These are phyloP conservation scores for Fistulifera pelliculosa DNA, from an alignment of 108 stramenopile genomes.

Conservation along the genomic window DNA sequence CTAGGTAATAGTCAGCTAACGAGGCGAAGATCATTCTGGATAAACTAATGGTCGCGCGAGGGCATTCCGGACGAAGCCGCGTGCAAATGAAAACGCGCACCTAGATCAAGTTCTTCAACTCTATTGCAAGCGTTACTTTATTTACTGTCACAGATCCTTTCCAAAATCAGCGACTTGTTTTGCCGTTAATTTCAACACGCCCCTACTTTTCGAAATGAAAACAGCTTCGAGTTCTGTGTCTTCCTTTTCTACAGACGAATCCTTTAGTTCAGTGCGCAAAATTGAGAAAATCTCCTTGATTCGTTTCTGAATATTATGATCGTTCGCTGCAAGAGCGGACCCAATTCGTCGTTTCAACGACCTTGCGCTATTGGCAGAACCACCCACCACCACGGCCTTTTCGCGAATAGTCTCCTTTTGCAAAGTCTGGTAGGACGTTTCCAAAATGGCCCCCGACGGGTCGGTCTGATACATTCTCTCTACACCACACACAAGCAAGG, in stretches of 20 bases:
- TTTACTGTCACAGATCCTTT: too few species aligned
- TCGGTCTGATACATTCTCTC: conserved; percentile 31
- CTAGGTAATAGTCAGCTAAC: too few species aligned
- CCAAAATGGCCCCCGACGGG: conserved; percentile 32
- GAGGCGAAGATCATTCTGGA: too few species aligned
- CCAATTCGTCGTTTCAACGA: neutral
- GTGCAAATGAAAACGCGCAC: too few species aligned
- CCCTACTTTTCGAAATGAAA: neutral
- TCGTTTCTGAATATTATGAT: neutral
- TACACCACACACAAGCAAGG: conserved; percentile 40
- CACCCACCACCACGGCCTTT: conserved; percentile 1
- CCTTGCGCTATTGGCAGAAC: neutral
- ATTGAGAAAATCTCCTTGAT: neutral
- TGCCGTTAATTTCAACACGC: conserved; percentile 3
- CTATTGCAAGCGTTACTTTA: too few species aligned
- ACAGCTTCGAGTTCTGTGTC: neutral
- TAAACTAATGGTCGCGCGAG: too few species aligned
- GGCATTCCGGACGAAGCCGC: too few species aligned
- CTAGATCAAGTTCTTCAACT: too few species aligned
- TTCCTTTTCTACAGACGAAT: neutral
- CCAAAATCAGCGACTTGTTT: neutral
- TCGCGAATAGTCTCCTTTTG: neutral
- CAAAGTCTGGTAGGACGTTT: neutral
- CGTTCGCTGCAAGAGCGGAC: neutral
- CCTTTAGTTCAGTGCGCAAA: neutral